Evolutionary conservation across 202 grass and related monocot species (phyloP).

Genomic region (Setaria viridis): DNA sequence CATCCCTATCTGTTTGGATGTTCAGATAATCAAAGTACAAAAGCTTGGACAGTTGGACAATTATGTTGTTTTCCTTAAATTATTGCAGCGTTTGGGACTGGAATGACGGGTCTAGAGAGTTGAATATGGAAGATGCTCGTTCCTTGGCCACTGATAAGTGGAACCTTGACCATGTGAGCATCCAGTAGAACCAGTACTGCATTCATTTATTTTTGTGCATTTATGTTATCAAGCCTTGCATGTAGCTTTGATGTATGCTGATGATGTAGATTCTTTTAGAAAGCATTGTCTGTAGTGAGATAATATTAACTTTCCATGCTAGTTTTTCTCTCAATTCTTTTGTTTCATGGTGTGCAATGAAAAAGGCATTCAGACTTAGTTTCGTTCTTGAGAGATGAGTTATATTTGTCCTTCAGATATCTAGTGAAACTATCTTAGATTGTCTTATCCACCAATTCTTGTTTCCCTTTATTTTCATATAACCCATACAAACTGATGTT

Average conservation of each 20-base stretch:
- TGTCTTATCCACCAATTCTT: background rate
- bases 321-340: background rate
- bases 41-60: constrained; percentile 9
- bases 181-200: background rate
- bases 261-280: background rate
- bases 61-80: constrained; percentile 25
- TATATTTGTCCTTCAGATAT: background rate
- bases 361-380: background rate
- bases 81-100: constrained; percentile 83
- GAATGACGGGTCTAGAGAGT: constrained; percentile 71
- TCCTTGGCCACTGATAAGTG: constrained; percentile 77
- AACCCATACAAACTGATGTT: too few species aligned
- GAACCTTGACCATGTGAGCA: constrained; percentile 77
- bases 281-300: background rate
- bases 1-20: background rate
- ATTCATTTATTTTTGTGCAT: constrained; percentile 15
- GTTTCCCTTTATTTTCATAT: too few species aligned
- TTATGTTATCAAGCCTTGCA: background rate
- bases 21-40: constrained; percentile 6
- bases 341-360: background rate
- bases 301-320: background rate
- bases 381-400: background rate
- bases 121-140: constrained; percentile 81
- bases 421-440: background rate
- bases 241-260: constrained; percentile 2